Percentiles rank a stretch among this genome's conserved stretches.
Evolutionary conservation across 140 eudicot genomes (phyloP).

Genomic region (Bidens hawaiensis): DNA sequence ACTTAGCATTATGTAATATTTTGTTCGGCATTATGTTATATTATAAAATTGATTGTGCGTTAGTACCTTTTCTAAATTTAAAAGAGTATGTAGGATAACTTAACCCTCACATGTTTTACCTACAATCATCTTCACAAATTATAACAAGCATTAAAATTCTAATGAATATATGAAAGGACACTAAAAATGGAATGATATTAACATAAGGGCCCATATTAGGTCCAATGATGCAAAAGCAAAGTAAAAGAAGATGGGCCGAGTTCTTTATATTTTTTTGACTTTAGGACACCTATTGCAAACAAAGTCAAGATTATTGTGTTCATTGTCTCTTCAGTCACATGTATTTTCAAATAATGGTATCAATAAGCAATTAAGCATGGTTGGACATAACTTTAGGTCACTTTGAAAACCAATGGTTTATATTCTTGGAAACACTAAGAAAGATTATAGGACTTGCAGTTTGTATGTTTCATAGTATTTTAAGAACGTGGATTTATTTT

Average conservation of each 20-base stretch:
- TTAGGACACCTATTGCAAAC: conserved; percentile 13
- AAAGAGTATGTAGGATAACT: too few species aligned
- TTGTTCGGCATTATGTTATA: too few species aligned
- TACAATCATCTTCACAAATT: not conserved
- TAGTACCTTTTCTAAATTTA: too few species aligned
- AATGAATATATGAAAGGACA: conserved; percentile 2
- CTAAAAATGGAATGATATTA: conserved; percentile 10
- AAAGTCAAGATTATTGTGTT: conserved; percentile 20
- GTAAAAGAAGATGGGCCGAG: conserved; percentile 19
- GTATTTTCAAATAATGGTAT: conserved; percentile 3
- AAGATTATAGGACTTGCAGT: not conserved
- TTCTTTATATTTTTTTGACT: conserved; percentile 22
- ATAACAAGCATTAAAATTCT: not conserved
- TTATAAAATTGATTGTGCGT: too few species aligned
- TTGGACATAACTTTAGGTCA: not conserved
- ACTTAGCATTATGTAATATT: too few species aligned
- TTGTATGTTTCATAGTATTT: not conserved
- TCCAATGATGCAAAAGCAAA: conserved; percentile 18
- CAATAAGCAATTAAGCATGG: not conserved
- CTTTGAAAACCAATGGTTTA: not conserved
- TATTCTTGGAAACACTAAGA: not conserved
- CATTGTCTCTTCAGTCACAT: conserved; percentile 15
- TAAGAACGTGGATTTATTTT: not conserved
- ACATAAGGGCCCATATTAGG: conserved; percentile 10
- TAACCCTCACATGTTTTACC: too few species aligned